Evolutionary conservation across 2,329 filamentous ascomycete genomes (phyloP), one percentile per base, ranked within the genome.

Genomic region (Colletotrichum destructivum): DNA sequence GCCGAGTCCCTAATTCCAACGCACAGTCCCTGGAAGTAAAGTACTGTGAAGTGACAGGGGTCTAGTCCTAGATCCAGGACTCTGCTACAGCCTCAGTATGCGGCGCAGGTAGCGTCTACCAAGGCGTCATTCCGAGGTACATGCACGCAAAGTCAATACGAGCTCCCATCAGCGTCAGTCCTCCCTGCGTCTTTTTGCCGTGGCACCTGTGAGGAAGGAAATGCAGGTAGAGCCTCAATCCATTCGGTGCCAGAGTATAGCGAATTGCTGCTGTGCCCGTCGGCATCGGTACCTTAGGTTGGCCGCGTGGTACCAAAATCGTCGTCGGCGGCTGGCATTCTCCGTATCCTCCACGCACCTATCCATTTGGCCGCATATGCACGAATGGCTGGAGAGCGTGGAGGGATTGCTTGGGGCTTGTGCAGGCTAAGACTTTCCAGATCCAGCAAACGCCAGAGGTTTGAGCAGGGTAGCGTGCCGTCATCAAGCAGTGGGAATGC

Each of bases 21-120:
- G 64, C 64, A 68, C 64, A 68, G 68, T 62, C 64, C 64, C 68
- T 71, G 46, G 26, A 62, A 42, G 64, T 35, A 55, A 61, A 49
- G 62, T 46, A 67, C 63, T 42, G 49, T 59, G 42, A 56, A 21
- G 55, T 56, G 68, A 49, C 68, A 67, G 68, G 68, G 68, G 21
- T 67, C 23, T 18, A 67, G 56, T 71, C 63, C 68, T 71, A 67
- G 63, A 71, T 67, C 56, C 63, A 71, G 68, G 63, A 71, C 68
- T 67, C 54, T 52, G 51, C 47, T 62, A 40, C 49, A 49, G 55
- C 56, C 49, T 66, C 47, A 40, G 38, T 44, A 35, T 49, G 44
- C 47, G 55, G 62, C 62, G 47, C 63, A 40, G 67, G 67, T 26
- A 61, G 68, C 31, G 44, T 51, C 46, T 49, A 61, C 38, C 63